Evolutionary conservation across 2,329 filamentous ascomycete species (phyloP).

Genomic region (Fusarium bactridioides): DNA sequence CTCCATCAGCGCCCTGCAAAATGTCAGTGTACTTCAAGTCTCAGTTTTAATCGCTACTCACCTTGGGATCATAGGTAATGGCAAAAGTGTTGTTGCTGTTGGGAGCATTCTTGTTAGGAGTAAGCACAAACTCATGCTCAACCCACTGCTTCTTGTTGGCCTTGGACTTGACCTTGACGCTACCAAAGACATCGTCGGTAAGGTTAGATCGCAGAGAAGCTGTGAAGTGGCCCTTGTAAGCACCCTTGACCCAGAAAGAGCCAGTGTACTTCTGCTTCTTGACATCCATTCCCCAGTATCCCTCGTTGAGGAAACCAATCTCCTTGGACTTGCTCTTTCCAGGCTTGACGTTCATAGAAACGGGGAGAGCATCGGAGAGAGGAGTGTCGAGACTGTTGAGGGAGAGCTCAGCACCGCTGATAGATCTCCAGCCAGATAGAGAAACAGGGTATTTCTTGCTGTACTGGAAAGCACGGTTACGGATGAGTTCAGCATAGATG

Average conservation of each 20-base stretch:
- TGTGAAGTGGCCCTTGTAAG: constrained; percentile 56
- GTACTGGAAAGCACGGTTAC: constrained; percentile 74
- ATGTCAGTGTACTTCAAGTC: not conserved
- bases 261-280: constrained; percentile 57
- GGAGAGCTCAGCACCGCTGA: constrained; percentile 54
- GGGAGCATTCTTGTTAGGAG: constrained; percentile 55
- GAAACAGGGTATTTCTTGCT: constrained; percentile 52
- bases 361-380: constrained; percentile 60
- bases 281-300: constrained; percentile 66
- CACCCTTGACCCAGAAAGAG: constrained; percentile 62
- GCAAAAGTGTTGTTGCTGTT: constrained; percentile 65
- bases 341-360: constrained; percentile 57
- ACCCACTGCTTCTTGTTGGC: constrained; percentile 55
- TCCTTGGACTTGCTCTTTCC: constrained; percentile 38
- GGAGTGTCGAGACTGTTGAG: constrained; percentile 57
- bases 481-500: constrained; percentile 75
- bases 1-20: constrained; percentile 48
- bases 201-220: constrained; percentile 56
- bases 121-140: constrained; percentile 58
- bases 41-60: rapidly evolving
- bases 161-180: constrained; percentile 55
- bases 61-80: constrained; percentile 58
- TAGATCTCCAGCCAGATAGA: constrained; percentile 55
- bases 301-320: constrained; percentile 60
- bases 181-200: constrained; percentile 55